phyloP scores from a whole-genome alignment of 2,329 filamentous ascomycete species.

The Cordyceps farinosa region DNA sequence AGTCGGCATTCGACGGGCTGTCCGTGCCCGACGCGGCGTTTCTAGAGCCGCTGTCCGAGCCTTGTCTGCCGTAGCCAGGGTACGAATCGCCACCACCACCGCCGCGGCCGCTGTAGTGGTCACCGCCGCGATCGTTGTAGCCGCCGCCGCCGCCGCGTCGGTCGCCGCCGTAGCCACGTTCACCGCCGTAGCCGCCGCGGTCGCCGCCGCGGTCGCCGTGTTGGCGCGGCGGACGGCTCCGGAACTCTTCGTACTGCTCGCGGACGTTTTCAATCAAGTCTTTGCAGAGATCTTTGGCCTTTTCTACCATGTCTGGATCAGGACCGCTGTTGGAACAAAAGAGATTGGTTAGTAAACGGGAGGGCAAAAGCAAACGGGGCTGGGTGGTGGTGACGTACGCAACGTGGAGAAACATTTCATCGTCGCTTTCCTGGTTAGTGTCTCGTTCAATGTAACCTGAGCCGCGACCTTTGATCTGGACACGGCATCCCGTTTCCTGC shows the following conservation, averaged over 20 bases:
- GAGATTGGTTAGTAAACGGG: conserved; percentile 29
- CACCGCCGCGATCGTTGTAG: conserved; percentile 38
- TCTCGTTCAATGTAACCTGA: conserved; percentile 90
- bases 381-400: conserved; percentile 58
- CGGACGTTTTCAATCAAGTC: conserved; percentile 84
- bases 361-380: neutral
- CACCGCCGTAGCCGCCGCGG: conserved; percentile 36
- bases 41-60: conserved; percentile 32
- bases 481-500: conserved; percentile 88
- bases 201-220: conserved; percentile 51
- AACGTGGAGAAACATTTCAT: conserved; percentile 95
- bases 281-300: conserved; percentile 83
- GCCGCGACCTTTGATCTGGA: conserved; percentile 95
- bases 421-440: conserved; percentile 87
- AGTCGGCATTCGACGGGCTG: conserved; percentile 48
- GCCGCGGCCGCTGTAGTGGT: conserved; percentile 32
- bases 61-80: conserved; percentile 23
- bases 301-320: conserved; percentile 78
- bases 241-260: conserved; percentile 87
- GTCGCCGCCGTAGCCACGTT: conserved; percentile 38
- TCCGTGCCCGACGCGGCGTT: conserved; percentile 31
- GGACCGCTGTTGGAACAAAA: conserved; percentile 61
- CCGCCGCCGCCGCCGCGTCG: conserved; percentile 35
- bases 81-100: conserved; percentile 33
- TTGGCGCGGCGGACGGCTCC: conserved; percentile 69